Percentiles rank a stretch among this genome's conserved stretches.
Conservation (phyloP, 2,329 filamentous ascomycete genomes). For the Xylariaceae sp. region DNA sequence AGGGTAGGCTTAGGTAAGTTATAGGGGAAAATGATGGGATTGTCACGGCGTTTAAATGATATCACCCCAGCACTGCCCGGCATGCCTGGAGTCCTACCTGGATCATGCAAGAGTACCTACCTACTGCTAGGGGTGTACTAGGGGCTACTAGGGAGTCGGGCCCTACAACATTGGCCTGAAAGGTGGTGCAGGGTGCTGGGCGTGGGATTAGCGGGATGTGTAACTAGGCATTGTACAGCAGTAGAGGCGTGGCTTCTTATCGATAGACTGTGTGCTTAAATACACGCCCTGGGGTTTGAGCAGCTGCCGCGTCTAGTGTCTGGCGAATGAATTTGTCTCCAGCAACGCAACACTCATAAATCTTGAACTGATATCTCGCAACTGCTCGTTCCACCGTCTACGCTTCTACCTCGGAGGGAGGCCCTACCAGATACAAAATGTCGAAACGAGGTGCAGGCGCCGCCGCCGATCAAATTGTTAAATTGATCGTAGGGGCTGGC, state of each 20-base stretch:
- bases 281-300: neutral
- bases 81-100: constrained; percentile 2
- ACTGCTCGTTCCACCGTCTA: neutral
- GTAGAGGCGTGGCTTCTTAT: too few species aligned
- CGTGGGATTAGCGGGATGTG: constrained; percentile 22
- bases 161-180: too few species aligned
- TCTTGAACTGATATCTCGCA: too few species aligned
- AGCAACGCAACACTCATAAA: too few species aligned
- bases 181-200: too few species aligned
- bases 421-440: constrained; percentile 36
- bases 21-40: neutral
- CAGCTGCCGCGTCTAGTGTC: too few species aligned
- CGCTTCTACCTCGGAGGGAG: neutral
- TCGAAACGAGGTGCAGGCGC: constrained; percentile 42
- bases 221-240: too few species aligned
- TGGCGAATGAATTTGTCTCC: neutral
- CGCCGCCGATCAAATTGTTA: constrained; percentile 71
- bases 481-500: constrained; percentile 94
- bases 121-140: too few species aligned
- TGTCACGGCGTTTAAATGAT: neutral
- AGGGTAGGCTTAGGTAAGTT: neutral
- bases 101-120: constrained; percentile 12
- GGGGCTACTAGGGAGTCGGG: constrained; percentile 9
- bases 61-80: too few species aligned
- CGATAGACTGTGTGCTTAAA: neutral